Conservation (phyloP, 176 grass and related monocot species). For the Poa annua region DNA sequence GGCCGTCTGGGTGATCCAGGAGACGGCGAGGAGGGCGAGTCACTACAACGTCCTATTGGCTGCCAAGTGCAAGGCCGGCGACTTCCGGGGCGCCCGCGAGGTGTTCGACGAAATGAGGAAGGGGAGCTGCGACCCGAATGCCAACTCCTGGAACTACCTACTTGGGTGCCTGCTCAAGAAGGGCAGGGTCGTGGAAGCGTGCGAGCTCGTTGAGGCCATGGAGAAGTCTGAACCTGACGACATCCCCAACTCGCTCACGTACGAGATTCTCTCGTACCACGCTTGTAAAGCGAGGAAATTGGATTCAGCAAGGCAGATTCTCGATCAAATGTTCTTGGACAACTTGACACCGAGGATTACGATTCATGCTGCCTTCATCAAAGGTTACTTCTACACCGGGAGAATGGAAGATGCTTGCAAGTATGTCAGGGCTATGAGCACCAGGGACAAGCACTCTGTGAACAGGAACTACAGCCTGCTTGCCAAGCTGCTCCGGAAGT, state of each 20-base stretch:
- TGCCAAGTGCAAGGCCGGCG: constrained; percentile 57
- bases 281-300: constrained; percentile 66
- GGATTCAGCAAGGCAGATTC: constrained; percentile 62
- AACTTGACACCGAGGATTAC: constrained; percentile 64
- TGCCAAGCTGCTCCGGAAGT: constrained; percentile 51
- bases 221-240: constrained; percentile 34
- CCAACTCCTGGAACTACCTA: constrained; percentile 83
- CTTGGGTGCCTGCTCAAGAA: constrained; percentile 76
- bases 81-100: constrained; percentile 63
- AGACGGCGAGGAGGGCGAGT: constrained; percentile 53
- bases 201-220: constrained; percentile 77
- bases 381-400: constrained; percentile 62
- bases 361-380: constrained; percentile 80
- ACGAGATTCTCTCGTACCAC: constrained; percentile 70
- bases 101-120: constrained; percentile 82
- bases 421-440: constrained; percentile 68
- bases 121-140: constrained; percentile 60
- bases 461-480: constrained; percentile 87
- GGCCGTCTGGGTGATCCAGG: constrained; percentile 62
- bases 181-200: constrained; percentile 59
- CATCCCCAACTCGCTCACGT: constrained; percentile 57
- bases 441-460: constrained; percentile 54
- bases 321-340: constrained; percentile 62
- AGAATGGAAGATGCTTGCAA: constrained; percentile 56
- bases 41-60: constrained; percentile 79